Base-by-base conservation (phyloP, 164 flowering plant genomes). In the Dillenia suffruticosa region DNA sequence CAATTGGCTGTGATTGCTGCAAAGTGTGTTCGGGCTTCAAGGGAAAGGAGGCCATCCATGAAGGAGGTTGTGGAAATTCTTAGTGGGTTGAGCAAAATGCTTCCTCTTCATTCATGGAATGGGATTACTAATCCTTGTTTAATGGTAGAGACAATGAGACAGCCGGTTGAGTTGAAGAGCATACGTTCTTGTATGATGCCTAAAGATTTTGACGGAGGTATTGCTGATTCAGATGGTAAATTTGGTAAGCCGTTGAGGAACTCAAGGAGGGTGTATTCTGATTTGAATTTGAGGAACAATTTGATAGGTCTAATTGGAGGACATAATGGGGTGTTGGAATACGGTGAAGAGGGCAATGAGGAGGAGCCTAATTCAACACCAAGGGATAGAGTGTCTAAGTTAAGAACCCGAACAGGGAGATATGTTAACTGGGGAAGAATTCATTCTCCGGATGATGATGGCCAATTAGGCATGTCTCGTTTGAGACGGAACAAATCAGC, bases 41-140 rank as follows among this genome's bases (percentile, higher is more conserved):
- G 88, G 59, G 97, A 93, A 79, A 65, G 90, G 57, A 68, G 98
- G 67, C 98, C 98, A 0, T 65, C 88, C 1, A 93, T 93, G 96
- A 79, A 68, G 61, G 83, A 93, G 52, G 75, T 90, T 49, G 96
- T 77, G 19, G 81, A 74, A 26, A 75, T 83, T 72, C 81, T 93
- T 32, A 64, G 67, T 26, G 79, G 74, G 69, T 70, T 92, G 78
- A 72, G 74, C 68, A 83, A 86, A 64, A 52, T 77, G 61, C 81
- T 79, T 53, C 83, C 90, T 1, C 68, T 76, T 9, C 82, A 76
- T 62, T 64, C 88, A 3, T 92, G 94, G 95, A 82, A 84, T 66
- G 87, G 86, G 3, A 63, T 61, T 26, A 74, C 68, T 64, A 89
- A 89, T 67, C 91, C 95, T 1, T 91, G 97, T 59, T 51, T 80